Percentiles rank a stretch among this genome's conserved stretches.
Conservation (phyloP, 148 eudicot species). For the Nepenthes gracilis region DNA sequence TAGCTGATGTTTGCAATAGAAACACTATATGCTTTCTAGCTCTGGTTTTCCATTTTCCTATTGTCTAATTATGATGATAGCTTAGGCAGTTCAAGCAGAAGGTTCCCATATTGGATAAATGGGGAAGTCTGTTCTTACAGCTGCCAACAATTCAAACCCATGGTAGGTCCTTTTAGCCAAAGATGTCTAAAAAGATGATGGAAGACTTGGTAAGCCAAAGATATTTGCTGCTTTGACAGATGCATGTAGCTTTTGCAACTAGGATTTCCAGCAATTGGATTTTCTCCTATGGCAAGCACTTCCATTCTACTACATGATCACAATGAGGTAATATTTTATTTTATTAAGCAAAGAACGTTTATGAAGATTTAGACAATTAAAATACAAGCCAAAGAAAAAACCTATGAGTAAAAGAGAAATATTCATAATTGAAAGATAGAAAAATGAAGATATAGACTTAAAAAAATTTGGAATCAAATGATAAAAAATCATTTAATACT, state of each 20-base stretch:
- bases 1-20: background rate
- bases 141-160: constrained; percentile 63
- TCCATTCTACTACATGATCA: constrained; percentile 92
- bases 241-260: constrained; percentile 68
- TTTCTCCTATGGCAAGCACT: constrained; percentile 96
- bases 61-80: constrained; percentile 14
- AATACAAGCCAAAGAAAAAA: too few species aligned
- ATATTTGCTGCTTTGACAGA: constrained; percentile 97
- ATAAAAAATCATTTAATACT: too few species aligned
- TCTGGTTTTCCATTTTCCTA: constrained; percentile 3
- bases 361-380: too few species aligned
- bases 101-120: constrained; percentile 42
- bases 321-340: constrained; percentile 48
- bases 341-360: too few species aligned
- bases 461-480: too few species aligned
- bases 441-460: too few species aligned
- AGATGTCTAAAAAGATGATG: constrained; percentile 52
- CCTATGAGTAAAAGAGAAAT: too few species aligned
- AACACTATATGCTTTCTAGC: background rate
- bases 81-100: constrained; percentile 76
- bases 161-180: constrained; percentile 87
- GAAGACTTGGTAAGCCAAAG: constrained; percentile 69
- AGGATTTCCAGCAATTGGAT: constrained; percentile 91
- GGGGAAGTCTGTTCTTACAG: constrained; percentile 59
- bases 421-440: too few species aligned